Evolutionary conservation across 1,139 yeast species (phyloP).

Genomic region (Lodderomyces parapsilosis): DNA sequence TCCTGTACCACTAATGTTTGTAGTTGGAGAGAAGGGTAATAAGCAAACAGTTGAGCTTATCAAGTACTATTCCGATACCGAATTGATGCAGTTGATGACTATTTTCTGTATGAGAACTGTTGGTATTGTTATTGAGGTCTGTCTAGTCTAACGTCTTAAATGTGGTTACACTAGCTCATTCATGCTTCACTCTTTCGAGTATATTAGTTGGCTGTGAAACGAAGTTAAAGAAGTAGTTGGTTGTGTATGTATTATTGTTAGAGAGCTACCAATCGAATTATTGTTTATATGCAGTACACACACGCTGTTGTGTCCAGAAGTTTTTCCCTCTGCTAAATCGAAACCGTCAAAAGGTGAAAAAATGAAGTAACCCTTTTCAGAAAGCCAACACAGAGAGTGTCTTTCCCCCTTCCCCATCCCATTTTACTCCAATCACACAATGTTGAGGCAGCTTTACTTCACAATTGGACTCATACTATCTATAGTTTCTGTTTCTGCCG

Average conservation of each 20-base stretch:
- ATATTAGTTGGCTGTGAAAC: no score
- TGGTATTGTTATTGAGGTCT: background rate
- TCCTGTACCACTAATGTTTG: background rate
- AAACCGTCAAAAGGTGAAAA: no score
- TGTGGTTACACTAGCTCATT: no score
- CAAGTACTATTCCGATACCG: background rate
- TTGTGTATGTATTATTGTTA: no score
- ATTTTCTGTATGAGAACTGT: background rate
- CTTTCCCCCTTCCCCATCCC: no score
- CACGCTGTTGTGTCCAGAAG: no score
- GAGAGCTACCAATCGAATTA: no score
- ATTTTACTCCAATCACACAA: background rate
- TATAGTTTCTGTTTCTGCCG: constrained; percentile 7
- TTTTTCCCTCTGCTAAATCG: no score
- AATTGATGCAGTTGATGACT: background rate
- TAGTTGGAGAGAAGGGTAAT: background rate
- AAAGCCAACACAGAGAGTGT: background rate
- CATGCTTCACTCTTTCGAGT: no score
- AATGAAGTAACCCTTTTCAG: background rate
- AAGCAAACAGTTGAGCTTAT: background rate
- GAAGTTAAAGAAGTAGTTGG: no score
- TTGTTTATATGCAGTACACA: no score
- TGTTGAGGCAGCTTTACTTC: constrained; percentile 11
- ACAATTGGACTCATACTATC: constrained; percentile 10
- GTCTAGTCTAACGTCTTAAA: no score